Evolutionary conservation across 192 early-diverging fungal species (phyloP).

Genomic region (Coemansia sp.): DNA sequence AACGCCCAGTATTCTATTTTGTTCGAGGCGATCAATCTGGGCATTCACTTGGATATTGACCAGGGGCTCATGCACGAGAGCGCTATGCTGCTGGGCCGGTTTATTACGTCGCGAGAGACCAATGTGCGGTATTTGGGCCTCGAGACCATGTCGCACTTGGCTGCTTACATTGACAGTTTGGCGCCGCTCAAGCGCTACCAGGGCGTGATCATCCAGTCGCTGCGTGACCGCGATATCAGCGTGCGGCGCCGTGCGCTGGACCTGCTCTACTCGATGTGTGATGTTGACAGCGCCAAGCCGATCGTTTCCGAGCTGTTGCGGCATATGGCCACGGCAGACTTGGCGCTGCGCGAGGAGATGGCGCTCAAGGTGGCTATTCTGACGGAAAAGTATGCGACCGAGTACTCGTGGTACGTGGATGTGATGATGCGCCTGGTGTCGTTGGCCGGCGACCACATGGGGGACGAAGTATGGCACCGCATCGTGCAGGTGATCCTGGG

Average conservation of each 20-base stretch:
- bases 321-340: slow-evolving; percentile 86
- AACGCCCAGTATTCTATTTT: slow-evolving; percentile 97
- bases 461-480: slow-evolving; percentile 97
- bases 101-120: slow-evolving; percentile 93
- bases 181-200: slow-evolving; percentile 80
- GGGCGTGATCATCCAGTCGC: slow-evolving; percentile 83
- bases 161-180: slow-evolving; percentile 76
- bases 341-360: slow-evolving; percentile 93
- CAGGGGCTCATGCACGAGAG: slow-evolving; percentile 85
- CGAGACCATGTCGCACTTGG: slow-evolving; percentile 96
- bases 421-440: slow-evolving; percentile 94
- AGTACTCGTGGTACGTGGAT: slow-evolving; percentile 98
- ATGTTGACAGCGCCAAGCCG: slow-evolving; percentile 74
- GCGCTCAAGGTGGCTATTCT: slow-evolving; percentile 98
- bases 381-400: slow-evolving; percentile 95
- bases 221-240: slow-evolving; percentile 97
- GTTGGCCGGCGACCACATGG: slow-evolving; percentile 92
- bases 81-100: slow-evolving; percentile 76
- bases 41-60: slow-evolving; percentile 88
- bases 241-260: slow-evolving; percentile 93
- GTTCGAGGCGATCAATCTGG: slow-evolving; percentile 96
- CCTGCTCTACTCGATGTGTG: slow-evolving; percentile 97
- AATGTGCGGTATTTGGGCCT: slow-evolving; percentile 96
- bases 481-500: slow-evolving; percentile 96
- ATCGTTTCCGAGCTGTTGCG: slow-evolving; percentile 92